A percentile compares a stretch with the other conserved stretches of the same genome.
These are phyloP conservation scores for Apiospora hydei DNA, from an alignment of 2,329 filamentous ascomycete species.

Conservation along the genomic window DNA sequence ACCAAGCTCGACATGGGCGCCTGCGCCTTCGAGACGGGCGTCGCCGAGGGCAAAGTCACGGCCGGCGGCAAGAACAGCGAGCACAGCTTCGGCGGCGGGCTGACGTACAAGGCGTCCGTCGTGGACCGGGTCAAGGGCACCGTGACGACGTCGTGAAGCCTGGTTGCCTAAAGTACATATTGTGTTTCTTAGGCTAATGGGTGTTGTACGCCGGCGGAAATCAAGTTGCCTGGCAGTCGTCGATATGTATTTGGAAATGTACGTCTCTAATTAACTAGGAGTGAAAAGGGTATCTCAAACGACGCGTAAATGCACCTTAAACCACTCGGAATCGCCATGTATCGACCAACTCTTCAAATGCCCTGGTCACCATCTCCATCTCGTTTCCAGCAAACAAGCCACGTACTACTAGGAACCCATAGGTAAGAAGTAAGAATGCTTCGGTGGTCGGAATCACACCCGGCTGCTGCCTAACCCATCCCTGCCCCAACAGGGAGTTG, in stretches of 20 bases:
- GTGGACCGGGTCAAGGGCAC: conserved; percentile 33
- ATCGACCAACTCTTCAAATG: not conserved
- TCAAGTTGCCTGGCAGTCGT: too few species aligned
- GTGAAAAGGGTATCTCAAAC: conserved; percentile 14
- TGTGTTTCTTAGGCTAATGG: not conserved
- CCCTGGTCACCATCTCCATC: not conserved
- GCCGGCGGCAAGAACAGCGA: conserved; percentile 55
- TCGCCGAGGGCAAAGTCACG: conserved; percentile 52
- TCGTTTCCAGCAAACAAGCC: not conserved
- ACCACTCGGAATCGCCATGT: not conserved
- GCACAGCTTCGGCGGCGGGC: conserved; percentile 57
- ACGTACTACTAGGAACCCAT: not conserved
- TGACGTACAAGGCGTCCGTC: conserved; percentile 52
- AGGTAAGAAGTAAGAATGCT: not conserved
- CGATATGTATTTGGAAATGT: not conserved
- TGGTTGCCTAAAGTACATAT: too few species aligned
- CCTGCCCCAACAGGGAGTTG: not conserved
- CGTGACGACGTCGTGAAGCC: conserved; percentile 29
- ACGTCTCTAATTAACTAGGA: conserved; percentile 7
- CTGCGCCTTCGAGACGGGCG: conserved; percentile 69
- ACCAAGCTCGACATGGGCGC: conserved; percentile 67
- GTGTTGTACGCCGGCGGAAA: not conserved
- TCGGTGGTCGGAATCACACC: not conserved
- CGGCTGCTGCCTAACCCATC: not conserved
- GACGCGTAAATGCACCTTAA: conserved; percentile 18